Conservation (phyloP, 768 basidiomycete genomes). For the Heimioporus sp. region DNA sequence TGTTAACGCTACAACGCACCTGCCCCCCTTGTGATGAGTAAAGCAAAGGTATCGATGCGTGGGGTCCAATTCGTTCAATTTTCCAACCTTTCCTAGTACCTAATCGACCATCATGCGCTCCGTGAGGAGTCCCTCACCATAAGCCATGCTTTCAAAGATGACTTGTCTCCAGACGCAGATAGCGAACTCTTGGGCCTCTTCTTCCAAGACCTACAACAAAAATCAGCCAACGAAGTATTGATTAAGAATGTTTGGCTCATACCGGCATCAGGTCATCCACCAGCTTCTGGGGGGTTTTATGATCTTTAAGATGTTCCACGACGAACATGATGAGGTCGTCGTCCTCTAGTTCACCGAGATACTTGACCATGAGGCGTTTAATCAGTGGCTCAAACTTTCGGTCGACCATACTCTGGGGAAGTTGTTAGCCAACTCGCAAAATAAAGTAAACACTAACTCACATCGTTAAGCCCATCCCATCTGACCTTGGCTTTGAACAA, state of each 20-base stretch:
- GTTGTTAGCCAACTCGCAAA: slow-evolving; percentile 10
- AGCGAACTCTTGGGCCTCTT: slow-evolving; percentile 82
- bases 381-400: slow-evolving; percentile 85
- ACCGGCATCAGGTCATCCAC: slow-evolving; percentile 91
- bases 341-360: slow-evolving; percentile 89
- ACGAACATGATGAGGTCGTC: slow-evolving; percentile 94
- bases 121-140: slow-evolving; percentile 84
- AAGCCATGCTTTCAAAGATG: slow-evolving; percentile 94
- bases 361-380: slow-evolving; percentile 79
- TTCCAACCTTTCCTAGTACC: slow-evolving; percentile 7
- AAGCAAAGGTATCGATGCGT: slow-evolving; percentile 25
- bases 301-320: slow-evolving; percentile 88
- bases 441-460: slow-evolving; percentile 36
- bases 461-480: slow-evolving; percentile 90
- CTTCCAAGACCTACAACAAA: slow-evolving; percentile 74
- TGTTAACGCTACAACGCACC: slow-evolving; percentile 62
- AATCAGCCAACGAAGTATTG: background rate
- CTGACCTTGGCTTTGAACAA: slow-evolving; percentile 84
- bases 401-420: slow-evolving; percentile 71
- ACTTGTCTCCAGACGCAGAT: slow-evolving; percentile 86
- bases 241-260: slow-evolving; percentile 34
- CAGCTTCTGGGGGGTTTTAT: slow-evolving; percentile 80
- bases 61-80: slow-evolving; percentile 5
- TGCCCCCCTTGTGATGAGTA: slow-evolving; percentile 41
- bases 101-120: slow-evolving; percentile 82